phyloP scores from a whole-genome alignment of 1,139 yeast genomes.

The Blastobotrys aristatus region DNA sequence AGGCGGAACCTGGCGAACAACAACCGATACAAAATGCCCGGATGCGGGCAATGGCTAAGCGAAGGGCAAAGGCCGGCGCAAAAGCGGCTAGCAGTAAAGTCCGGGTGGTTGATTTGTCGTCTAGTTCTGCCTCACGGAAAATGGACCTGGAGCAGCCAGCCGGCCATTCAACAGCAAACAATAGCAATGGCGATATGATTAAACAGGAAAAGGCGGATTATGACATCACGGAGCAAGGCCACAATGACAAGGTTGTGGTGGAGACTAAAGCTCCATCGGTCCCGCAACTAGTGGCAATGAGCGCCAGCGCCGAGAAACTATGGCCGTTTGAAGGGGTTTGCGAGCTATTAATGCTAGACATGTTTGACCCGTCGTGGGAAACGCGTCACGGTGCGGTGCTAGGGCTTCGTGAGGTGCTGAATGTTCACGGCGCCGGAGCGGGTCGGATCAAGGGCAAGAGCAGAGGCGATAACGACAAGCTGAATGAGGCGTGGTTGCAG shows the following conservation, averaged over 20 bases:
- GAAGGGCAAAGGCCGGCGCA: slow-evolving; percentile 82
- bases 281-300: slow-evolving; percentile 66
- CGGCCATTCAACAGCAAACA: neutral
- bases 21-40: slow-evolving; percentile 54
- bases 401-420: slow-evolving; percentile 83
- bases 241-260: slow-evolving; percentile 75
- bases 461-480: slow-evolving; percentile 53
- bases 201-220: slow-evolving; percentile 16
- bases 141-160: slow-evolving; percentile 28
- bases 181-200: neutral
- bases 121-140: slow-evolving; percentile 66
- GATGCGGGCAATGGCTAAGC: slow-evolving; percentile 86
- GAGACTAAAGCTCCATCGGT: slow-evolving; percentile 69
- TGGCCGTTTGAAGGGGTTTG: slow-evolving; percentile 99
- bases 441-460: slow-evolving; percentile 72
- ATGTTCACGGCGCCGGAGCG: slow-evolving; percentile 80
- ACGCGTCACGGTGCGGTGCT: slow-evolving; percentile 93
- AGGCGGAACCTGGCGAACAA: slow-evolving; percentile 6
- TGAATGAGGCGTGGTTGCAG: slow-evolving; percentile 70
- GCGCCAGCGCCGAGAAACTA: slow-evolving; percentile 68
- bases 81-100: slow-evolving; percentile 52
- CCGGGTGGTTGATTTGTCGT: slow-evolving; percentile 68
- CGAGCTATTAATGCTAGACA: slow-evolving; percentile 71
- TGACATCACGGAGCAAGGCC: slow-evolving; percentile 66
- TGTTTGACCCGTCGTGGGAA: slow-evolving; percentile 90